Evolutionary conservation across 73 alveolate species (phyloP), one percentile per base, ranked within the genome.

Genomic region (Paramecium octaurelia): DNA sequence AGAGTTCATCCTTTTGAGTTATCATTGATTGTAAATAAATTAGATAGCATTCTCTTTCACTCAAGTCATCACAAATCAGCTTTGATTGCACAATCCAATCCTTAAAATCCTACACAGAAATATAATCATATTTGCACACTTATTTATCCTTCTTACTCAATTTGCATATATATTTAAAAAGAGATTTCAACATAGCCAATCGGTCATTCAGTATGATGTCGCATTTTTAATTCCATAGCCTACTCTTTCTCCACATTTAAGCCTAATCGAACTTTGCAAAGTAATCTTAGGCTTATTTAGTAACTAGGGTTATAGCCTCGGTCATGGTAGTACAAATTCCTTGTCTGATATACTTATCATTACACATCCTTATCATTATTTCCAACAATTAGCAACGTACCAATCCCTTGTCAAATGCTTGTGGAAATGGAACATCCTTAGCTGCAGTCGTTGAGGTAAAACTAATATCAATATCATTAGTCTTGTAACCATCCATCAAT

Each of bases 241-340:
- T 80, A 44, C 31, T 80, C 34, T 80, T 48, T 80, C 91, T 80
- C 91, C 91, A 80, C 70, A 38, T 27, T n/a, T 80, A 80, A 11
- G 77, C 20, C 18, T 48, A 27, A 44, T 80, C 91, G 24, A 80
- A 44, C 46, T 80, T 48, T 6, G 50, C 14, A 21, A 80, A 44
- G 24, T 31, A 80, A 6, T 48, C 91, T 24, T 20, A n/a, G 9
- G 6, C 46, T 12, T 80, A 46, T 80, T 24, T 27, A 1, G 18
- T 43, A 3, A 80, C 31, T 24, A 23, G 21, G 44, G 10, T 18
- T 20, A 80, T 34, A 18, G 87, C 54, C n/a, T 73, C 87, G 16
- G 59, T 23, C 87, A 73, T 73, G 4, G 87, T 73, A 14, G 57
- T 73, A 10, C 57, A 73, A 0, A 73, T 43, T 16, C 87, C 87